Conservation (phyloP, 2,329 filamentous ascomycete genomes). For the Penicillium sp. region DNA sequence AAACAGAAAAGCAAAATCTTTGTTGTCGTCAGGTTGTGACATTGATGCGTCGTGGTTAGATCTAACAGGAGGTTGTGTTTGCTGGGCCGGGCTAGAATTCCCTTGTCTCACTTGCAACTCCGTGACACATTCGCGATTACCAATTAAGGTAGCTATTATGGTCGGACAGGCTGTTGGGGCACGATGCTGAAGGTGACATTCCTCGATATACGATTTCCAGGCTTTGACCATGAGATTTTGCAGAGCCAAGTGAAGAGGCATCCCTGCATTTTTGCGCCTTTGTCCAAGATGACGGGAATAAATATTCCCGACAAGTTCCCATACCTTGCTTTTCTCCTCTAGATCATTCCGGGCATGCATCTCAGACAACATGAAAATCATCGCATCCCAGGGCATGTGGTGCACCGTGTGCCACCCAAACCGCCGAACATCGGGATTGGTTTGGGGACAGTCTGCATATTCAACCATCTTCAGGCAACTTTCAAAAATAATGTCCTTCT, state of each 20-base stretch:
- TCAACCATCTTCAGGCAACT: conserved; percentile 38
- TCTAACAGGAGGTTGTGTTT: background rate
- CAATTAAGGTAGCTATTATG: conserved; percentile 16
- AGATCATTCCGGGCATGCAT: conserved; percentile 38
- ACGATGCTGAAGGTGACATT: conserved; percentile 19
- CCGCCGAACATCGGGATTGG: conserved; percentile 39
- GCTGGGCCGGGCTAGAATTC: background rate
- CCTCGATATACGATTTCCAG: conserved; percentile 25
- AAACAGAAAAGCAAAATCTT: conserved; percentile 10
- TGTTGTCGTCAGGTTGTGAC: background rate
- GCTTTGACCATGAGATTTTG: conserved; percentile 28
- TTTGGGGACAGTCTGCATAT: conserved; percentile 25
- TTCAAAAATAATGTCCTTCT: conserved; percentile 30
- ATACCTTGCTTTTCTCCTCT: conserved; percentile 41
- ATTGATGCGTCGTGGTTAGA: background rate
- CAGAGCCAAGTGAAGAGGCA: conserved; percentile 25
- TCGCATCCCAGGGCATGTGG: conserved; percentile 54
- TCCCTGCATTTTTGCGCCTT: conserved; percentile 14
- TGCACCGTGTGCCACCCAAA: conserved; percentile 49
- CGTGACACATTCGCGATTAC: background rate
- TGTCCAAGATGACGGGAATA: conserved; percentile 41
- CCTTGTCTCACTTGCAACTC: background rate
- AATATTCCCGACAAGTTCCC: conserved; percentile 47
- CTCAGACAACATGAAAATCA: conserved; percentile 51
- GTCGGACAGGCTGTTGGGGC: conserved; percentile 21